Conservation (phyloP, 1,284 basidiomycete species). For the Anthracocystis setariae region DNA sequence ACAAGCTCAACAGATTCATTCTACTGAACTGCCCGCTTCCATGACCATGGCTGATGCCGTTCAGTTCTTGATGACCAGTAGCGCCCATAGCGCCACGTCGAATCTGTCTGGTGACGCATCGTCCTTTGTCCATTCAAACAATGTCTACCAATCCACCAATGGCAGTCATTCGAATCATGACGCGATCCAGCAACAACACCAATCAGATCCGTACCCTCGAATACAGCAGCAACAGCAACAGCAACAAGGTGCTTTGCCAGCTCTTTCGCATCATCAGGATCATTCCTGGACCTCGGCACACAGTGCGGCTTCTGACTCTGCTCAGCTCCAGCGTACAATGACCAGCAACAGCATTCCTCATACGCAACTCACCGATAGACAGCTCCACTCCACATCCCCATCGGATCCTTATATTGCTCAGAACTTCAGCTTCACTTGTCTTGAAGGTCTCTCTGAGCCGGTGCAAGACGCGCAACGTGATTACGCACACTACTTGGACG, state of each 20-base stretch:
- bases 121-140: background rate
- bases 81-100: constrained; percentile 1
- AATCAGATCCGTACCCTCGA: no score
- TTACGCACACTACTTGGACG: constrained; percentile 32
- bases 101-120: constrained; percentile 1
- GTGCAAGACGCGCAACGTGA: constrained; percentile 20
- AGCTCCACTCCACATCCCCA: constrained; percentile 10
- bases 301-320: constrained; percentile 1
- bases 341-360: constrained; percentile 13
- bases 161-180: background rate
- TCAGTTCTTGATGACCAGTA: constrained; percentile 2
- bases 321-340: background rate
- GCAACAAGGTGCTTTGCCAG: background rate
- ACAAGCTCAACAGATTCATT: constrained; percentile 25
- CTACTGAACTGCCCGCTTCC: background rate
- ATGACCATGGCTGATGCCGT: constrained; percentile 5
- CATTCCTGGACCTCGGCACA: constrained; percentile 6
- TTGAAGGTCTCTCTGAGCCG: constrained; percentile 7
- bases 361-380: background rate
- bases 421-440: constrained; percentile 16
- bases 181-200: constrained; percentile 4
- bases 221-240: background rate
- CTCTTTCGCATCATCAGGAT: no score
- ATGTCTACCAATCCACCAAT: background rate
- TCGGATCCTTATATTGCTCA: constrained; percentile 4